Base-by-base conservation (phyloP, 2,329 filamentous ascomycete species). In the Cadophora luteo-olivacea region DNA sequence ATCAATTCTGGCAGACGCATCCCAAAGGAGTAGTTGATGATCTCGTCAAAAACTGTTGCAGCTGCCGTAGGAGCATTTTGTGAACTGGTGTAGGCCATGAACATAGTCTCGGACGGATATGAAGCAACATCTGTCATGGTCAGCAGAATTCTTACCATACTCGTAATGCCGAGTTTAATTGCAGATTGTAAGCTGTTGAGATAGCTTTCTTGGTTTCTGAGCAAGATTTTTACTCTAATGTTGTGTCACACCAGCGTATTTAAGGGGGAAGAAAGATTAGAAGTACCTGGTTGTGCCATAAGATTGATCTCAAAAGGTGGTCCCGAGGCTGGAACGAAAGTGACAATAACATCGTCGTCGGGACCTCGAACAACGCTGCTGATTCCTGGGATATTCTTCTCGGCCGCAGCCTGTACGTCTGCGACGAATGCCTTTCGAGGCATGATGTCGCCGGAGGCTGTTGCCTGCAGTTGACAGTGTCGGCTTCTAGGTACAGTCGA, bases 331-430 rank as follows among this genome's bases (percentile, higher is more conserved):
- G 74, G 80, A 79, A 76, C 69, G 72, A 85, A 92, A 4, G 79
- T 82, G 77, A 95, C 91, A 16, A 84, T 84, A 67, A 97, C 83
- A 67, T 92, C 88, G 78, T 95, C 91, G 38, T 91, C 90, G 5
- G 89, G 87, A 19, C 91, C 91, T 45, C 82, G 81, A 41, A 81
- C 80, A 29, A 97, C 80, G 41, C 83, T 76, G 60, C 80, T 80
- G 60, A 96, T 82, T 61, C 84, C 80, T 0, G 80, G 71, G 58
- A 87, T 74, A 81, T 2, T 74, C 74, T 24, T 79, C 75, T 51
- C 76, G 74, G 16, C 75, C 69, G 81, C 75, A 83, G 80, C 71
- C 33, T 75, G 74, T 38, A 85, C 69, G 76, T 94, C 91, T 62
- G 82, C 81, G 60, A 88, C 82, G 78, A 92, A 94, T 45, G 86